phyloP scores from a whole-genome alignment of 352 stramenopile genomes.

The Phytophthora constricta region DNA sequence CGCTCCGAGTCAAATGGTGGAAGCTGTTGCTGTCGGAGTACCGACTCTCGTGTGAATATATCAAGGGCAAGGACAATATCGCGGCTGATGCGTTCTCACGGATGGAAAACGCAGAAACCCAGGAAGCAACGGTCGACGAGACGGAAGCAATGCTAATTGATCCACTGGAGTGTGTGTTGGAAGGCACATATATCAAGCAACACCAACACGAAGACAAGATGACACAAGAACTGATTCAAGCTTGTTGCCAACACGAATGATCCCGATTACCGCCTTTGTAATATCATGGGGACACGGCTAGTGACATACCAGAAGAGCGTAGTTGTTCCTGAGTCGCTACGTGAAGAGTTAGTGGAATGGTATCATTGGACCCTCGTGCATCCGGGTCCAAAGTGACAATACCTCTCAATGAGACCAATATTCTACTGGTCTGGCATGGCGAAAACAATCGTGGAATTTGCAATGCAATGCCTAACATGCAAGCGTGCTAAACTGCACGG shows the following conservation, averaged over 20 bases:
- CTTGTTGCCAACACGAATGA: neutral
- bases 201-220: slow-evolving; percentile 2
- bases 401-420: slow-evolving; percentile 1
- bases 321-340: neutral
- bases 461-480: slow-evolving; percentile 2
- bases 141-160: slow-evolving; percentile 1
- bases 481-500: neutral
- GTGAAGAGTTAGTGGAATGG: neutral
- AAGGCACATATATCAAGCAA: slow-evolving; percentile 10
- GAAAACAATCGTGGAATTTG: neutral
- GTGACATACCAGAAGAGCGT: neutral
- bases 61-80: neutral
- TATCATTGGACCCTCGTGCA: neutral
- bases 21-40: slow-evolving; percentile 14
- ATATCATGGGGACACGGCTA: neutral
- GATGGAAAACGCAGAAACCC: neutral
- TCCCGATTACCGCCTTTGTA: neutral
- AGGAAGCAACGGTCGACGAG: neutral
- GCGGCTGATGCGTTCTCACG: slow-evolving; percentile 12
- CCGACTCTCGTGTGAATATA: neutral
- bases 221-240: neutral
- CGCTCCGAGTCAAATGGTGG: slow-evolving; percentile 11
- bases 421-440: slow-evolving; percentile 24
- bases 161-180: neutral
- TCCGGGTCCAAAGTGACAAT: neutral